Percentiles rank a stretch among this genome's conserved stretches.
These are phyloP conservation scores for Colletotrichum cereale DNA, from an alignment of 2,329 filamentous ascomycete genomes.

Conservation along the genomic window DNA sequence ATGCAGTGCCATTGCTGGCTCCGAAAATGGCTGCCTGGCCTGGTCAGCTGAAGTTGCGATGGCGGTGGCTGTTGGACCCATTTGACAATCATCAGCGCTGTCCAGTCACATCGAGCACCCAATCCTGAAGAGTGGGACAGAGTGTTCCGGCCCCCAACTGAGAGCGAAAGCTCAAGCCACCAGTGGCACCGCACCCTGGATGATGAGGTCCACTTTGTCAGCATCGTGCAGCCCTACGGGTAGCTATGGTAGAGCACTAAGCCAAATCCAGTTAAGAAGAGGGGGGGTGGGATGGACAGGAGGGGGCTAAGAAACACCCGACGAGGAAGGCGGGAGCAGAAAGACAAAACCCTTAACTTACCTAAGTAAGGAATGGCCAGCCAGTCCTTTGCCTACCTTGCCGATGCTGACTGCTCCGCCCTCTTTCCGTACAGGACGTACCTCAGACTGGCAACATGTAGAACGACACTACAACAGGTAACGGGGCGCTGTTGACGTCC, in stretches of 20 bases:
- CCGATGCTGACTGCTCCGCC: slow-evolving; percentile 7
- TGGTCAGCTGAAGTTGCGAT: slow-evolving; percentile 1
- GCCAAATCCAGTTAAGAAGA: not conserved
- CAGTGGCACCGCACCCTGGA: not conserved
- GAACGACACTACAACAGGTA: not conserved
- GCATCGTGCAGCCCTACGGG: slow-evolving; percentile 35
- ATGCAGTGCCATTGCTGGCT: not conserved
- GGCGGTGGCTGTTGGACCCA: not conserved
- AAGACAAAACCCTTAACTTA: not conserved
- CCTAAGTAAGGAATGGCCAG: too few relatives aligned
- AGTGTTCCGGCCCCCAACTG: not conserved
- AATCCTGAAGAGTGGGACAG: not conserved
- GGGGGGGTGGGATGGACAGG: not conserved
- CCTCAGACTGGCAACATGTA: not conserved
- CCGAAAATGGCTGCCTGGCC: slow-evolving; percentile 14
- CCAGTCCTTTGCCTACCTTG: not conserved
- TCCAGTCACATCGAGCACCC: not conserved
- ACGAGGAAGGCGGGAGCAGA: not conserved
- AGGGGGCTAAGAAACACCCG: not conserved
- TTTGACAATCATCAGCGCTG: not conserved
- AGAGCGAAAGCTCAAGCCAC: slow-evolving; percentile 11
- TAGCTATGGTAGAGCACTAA: slow-evolving; percentile 1
- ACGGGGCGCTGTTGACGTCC: too few relatives aligned
- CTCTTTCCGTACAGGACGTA: not conserved
- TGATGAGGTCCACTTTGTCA: slow-evolving; percentile 18